These are phyloP conservation scores for Termitomyces titanicus DNA, from an alignment of 768 basidiomycete species.

Conservation along the genomic window DNA sequence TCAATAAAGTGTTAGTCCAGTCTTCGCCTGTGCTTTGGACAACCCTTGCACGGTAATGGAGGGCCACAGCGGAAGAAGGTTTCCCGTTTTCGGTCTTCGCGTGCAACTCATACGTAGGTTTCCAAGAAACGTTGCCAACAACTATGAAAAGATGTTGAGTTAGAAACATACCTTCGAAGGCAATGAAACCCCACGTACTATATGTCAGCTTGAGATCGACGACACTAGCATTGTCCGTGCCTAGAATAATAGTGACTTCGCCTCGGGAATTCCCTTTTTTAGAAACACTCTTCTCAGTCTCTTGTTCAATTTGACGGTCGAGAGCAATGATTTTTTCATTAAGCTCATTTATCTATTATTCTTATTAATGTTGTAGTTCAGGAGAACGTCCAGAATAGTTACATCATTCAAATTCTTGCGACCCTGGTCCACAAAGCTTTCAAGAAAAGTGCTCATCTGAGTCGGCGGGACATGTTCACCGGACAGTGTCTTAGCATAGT, in stretches of 20 bases:
- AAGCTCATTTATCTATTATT: constrained; percentile 26
- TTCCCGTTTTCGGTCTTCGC: constrained; percentile 44
- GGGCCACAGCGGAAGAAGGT: constrained; percentile 37
- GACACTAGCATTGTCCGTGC: constrained; percentile 29
- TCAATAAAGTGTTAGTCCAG: constrained; percentile 48
- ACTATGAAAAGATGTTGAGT: constrained; percentile 27
- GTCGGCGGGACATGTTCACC: constrained; percentile 37
- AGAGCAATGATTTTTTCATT: constrained; percentile 39
- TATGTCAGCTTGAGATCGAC: constrained; percentile 51
- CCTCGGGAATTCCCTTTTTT: constrained; percentile 33
- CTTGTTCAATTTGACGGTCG: constrained; percentile 34
- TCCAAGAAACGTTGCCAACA: constrained; percentile 48
- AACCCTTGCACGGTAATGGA: constrained; percentile 55
- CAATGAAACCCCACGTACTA: constrained; percentile 32
- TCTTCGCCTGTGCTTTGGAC: constrained; percentile 58
- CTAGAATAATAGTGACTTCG: constrained; percentile 40
- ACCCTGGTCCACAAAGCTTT: constrained; percentile 35
- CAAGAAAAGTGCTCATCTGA: constrained; percentile 38
- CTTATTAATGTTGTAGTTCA: neutral
- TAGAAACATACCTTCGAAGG: neutral
- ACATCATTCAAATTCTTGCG: constrained; percentile 30
- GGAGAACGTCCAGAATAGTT: constrained; percentile 5
- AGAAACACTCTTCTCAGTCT: constrained; percentile 25
- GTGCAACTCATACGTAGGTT: constrained; percentile 56
- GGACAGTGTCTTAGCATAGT: constrained; percentile 40